phyloP scores from a whole-genome alignment of 306 rosid species.

The Prunus persica region Prunus_persica_NCBIv2 NC_034009.1:40373501-40374000 shows the following conservation, averaged over 20 bases:
- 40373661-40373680: background rate
- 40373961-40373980: too few species aligned
- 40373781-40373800: slow-evolving; percentile 62
- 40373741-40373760: slow-evolving; percentile 27
- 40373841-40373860: too few species aligned
- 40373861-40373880: too few species aligned
- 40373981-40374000: too few species aligned
- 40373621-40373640: too few species aligned
- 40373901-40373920: too few species aligned
- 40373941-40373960: too few species aligned
- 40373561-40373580: slow-evolving; percentile 77
- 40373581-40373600: slow-evolving; percentile 30
- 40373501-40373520: slow-evolving; percentile 75
- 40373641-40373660: background rate
- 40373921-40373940: too few species aligned
- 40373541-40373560: slow-evolving; percentile 59
- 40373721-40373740: background rate
- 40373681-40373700: too few species aligned
- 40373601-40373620: background rate
- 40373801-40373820: background rate
- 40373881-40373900: too few species aligned
- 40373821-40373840: too few species aligned
- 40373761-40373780: slow-evolving; percentile 95
- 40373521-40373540: slow-evolving; percentile 68
- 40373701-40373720: background rate